Evolutionary conservation across 106 monocot species (phyloP).

Genomic region (Allium sativum): DNA sequence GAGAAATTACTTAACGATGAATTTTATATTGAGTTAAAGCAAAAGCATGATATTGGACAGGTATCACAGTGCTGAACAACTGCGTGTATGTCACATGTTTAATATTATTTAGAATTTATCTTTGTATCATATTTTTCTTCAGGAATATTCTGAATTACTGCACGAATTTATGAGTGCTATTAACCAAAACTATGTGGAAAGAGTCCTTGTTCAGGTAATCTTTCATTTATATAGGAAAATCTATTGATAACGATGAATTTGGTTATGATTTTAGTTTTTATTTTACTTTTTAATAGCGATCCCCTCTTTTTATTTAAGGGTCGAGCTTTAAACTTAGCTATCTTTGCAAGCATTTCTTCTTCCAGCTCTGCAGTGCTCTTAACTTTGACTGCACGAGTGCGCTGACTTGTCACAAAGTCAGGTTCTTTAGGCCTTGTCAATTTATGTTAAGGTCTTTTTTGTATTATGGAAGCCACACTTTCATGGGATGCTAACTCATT

Average conservation of each 20-base stretch:
- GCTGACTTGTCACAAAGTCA: no score
- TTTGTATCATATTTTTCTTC: slow-evolving; percentile 1
- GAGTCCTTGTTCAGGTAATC: slow-evolving; percentile 65
- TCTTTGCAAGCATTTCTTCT: no score
- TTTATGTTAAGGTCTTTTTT: no score
- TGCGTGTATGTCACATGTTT: not conserved
- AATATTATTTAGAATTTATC: not conserved
- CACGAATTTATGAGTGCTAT: slow-evolving; percentile 83
- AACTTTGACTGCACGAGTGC: no score
- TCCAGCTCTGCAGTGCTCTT: no score
- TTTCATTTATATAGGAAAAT: not conserved
- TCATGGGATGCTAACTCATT: no score
- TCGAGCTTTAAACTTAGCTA: no score
- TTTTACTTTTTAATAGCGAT: no score
- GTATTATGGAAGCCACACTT: no score
- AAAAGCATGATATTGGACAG: slow-evolving; percentile 68
- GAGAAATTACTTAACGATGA: slow-evolving; percentile 58
- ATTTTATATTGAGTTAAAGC: slow-evolving; percentile 70
- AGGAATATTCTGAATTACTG: slow-evolving; percentile 74
- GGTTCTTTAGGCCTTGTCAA: no score
- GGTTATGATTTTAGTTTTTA: not conserved
- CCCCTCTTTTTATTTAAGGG: no score
- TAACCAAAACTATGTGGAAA: slow-evolving; percentile 87
- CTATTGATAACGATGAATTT: not conserved
- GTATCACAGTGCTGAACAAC: slow-evolving; percentile 8